phyloP scores from a whole-genome alignment of 768 basidiomycete species.

The Lactarius deliciosus region DNA sequence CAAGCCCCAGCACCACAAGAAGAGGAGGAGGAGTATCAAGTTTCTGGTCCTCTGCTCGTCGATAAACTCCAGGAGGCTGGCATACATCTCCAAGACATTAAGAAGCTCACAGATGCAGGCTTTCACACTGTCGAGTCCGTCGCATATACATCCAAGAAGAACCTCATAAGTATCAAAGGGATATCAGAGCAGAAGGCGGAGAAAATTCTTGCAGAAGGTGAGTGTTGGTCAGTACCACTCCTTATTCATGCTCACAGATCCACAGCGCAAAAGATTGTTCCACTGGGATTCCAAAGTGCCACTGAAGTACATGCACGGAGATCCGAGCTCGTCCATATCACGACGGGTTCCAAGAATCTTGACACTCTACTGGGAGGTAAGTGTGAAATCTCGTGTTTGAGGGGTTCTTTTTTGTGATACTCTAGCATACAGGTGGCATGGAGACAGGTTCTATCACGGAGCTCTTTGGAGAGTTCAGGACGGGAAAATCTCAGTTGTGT shows the following conservation, averaged over 20 bases:
- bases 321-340: conserved; percentile 93
- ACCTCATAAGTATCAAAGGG: conserved; percentile 86
- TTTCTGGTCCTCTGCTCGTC: conserved; percentile 82
- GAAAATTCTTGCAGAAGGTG: conserved; percentile 91
- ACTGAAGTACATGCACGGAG: conserved; percentile 95
- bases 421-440: conserved; percentile 66
- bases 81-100: conserved; percentile 86
- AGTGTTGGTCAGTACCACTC: conserved; percentile 30
- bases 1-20: conserved; percentile 51
- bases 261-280: conserved; percentile 91
- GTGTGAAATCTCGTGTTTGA: conserved; percentile 15
- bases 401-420: background rate
- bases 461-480: conserved; percentile 97
- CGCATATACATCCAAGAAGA: conserved; percentile 96
- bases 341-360: conserved; percentile 93
- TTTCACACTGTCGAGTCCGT: conserved; percentile 93
- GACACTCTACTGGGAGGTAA: conserved; percentile 92
- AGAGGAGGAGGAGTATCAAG: conserved; percentile 55
- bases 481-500: conserved; percentile 97
- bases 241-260: conserved; percentile 9
- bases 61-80: conserved; percentile 86
- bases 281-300: conserved; percentile 96
- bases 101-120: conserved; percentile 92
- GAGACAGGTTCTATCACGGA: conserved; percentile 99
- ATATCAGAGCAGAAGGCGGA: conserved; percentile 98